Base-by-base conservation (phyloP, 805 yeast species). In the Candida loeiensis region DNA sequence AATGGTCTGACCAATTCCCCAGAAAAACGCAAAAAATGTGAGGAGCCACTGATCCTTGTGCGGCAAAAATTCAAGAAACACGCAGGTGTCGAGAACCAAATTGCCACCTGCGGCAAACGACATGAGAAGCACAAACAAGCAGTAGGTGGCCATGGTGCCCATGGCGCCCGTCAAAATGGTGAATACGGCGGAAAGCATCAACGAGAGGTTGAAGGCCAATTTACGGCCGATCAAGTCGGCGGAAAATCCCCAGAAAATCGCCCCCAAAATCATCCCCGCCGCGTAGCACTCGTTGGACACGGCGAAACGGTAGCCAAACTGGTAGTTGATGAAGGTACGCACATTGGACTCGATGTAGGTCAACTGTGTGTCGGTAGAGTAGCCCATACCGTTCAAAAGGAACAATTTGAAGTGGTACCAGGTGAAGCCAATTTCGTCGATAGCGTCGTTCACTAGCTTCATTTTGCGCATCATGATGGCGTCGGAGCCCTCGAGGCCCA, bases 21-120 rank as follows among this genome's bases (percentile, higher is more conserved):
- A 32, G 69, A 61, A 16, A 30, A 47, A 53, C 7, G 58, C 65
- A 52, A 79, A 67, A 26, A 74, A 62, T 2, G 82, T 76, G 37
- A 73, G 63, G 45, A 76, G 53, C 69, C 71, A 77, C 47, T 76
- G 78, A 48, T 70, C 59, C 36, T 67, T 68, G 32, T 66, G 58
- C 2, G 83, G 82, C 41, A 77, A 58, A 41, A 69, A 75, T 50
- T 77, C 80, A 26, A 77, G 53, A 47, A 74, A 74, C 6, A 74
- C 73, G 29, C 79, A 66, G 14, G 78, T 71, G 51, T 77, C 82
- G 15, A 76, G 55, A 3, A 74, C 79, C 44, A 77, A 61, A 47
- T 78, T 79, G 32, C 83, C 84, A 37, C 82, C 83, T 3, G 73
- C 73, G 6, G 73, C 71, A 32, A 71, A 69, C 27, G 69, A 59